A percentile compares a stretch with the other conserved stretches of the same genome.
Evolutionary conservation across 2,329 filamentous ascomycete genomes (phyloP).

Genomic region (Xylaria sp.): DNA sequence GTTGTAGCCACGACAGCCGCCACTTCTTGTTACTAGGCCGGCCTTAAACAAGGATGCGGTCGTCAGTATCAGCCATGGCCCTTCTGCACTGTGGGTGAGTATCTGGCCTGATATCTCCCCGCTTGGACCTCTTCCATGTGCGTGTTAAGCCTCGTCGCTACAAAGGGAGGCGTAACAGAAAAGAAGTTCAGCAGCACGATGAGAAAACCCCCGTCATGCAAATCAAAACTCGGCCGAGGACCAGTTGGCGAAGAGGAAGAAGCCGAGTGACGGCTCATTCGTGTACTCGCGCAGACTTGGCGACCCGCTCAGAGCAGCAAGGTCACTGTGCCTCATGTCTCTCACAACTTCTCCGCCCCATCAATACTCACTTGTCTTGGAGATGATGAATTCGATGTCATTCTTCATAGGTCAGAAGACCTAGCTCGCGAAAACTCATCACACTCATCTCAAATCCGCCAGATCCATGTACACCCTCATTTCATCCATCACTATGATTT

Average conservation of each 20-base stretch:
- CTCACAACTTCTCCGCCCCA: neutral
- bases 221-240: slow-evolving; percentile 12
- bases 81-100: neutral
- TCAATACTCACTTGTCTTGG: neutral
- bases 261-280: slow-evolving; percentile 11
- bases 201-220: neutral
- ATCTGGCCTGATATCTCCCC: neutral
- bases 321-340: slow-evolving; percentile 1
- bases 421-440: neutral
- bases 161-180: slow-evolving; percentile 10
- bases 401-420: neutral
- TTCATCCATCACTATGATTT: slow-evolving; percentile 42
- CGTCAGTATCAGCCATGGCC: neutral
- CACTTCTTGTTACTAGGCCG: neutral
- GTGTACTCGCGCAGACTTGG: neutral
- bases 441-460: neutral
- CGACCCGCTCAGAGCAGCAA: neutral
- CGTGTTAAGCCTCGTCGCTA: slow-evolving; percentile 24
- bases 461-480: slow-evolving; percentile 44
- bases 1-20: neutral
- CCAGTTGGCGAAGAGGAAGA: neutral
- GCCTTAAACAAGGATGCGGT: slow-evolving; percentile 6
- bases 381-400: neutral
- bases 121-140: slow-evolving; percentile 34
- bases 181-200: slow-evolving; percentile 7